Evolutionary conservation across 140 eudicot species (phyloP).

Genomic region (Artemisia princeps): DNA sequence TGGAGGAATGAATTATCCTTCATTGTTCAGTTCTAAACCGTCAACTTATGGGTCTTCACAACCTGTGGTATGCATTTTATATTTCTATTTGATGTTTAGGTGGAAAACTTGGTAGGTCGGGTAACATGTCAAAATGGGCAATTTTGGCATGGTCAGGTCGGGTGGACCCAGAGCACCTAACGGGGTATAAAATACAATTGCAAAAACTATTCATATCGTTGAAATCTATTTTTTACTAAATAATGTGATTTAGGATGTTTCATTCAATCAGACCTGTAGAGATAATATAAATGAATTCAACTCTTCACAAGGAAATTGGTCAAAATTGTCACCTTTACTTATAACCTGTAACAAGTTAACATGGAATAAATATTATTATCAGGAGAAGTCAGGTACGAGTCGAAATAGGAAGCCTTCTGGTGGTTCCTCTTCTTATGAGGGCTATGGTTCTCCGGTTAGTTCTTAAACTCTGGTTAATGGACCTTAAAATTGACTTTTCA

Average conservation of each 20-base stretch:
- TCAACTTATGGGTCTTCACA: conserved; percentile 62
- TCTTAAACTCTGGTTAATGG: background rate
- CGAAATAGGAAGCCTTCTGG: conserved; percentile 41
- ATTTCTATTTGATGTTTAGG: background rate
- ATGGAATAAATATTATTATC: conserved; percentile 1
- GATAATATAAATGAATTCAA: background rate
- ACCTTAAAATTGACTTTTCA: background rate
- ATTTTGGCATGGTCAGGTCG: no score
- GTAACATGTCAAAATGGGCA: no score
- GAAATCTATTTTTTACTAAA: no score
- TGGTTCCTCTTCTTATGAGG: conserved; percentile 58
- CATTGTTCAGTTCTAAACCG: conserved; percentile 85
- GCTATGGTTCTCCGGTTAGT: conserved; percentile 64
- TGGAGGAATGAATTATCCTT: conserved; percentile 95
- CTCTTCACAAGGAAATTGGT: background rate
- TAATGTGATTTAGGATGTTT: no score
- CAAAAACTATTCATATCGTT: no score
- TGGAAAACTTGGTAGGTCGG: no score
- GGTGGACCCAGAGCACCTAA: no score
- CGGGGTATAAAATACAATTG: no score
- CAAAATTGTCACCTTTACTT: background rate
- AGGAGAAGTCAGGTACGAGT: conserved; percentile 52
- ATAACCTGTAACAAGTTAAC: conserved; percentile 17
- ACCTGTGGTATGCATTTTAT: conserved; percentile 42
- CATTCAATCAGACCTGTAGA: no score